These are phyloP conservation scores for Citrus inodora DNA, from an alignment of 345 rosid genomes.

Conservation along the genomic window DNA sequence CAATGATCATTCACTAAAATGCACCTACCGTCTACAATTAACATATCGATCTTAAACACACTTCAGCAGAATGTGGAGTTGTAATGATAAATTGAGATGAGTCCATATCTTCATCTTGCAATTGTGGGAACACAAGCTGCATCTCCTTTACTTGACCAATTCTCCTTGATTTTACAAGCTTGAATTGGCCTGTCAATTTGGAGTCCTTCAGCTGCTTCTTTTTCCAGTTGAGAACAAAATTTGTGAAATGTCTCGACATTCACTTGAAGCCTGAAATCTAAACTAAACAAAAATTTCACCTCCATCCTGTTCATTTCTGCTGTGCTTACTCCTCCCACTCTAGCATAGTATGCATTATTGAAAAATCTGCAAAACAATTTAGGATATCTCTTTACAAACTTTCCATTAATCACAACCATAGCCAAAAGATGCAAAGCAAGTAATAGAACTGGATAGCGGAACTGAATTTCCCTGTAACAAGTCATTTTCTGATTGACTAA, in stretches of 20 bases:
- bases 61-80: conserved; percentile 7
- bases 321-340: conserved; percentile 88
- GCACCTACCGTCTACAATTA: conserved; percentile 2
- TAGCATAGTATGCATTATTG: conserved; percentile 88
- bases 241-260: conserved; percentile 51
- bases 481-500: not conserved
- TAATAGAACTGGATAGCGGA: not conserved
- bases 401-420: not conserved
- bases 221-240: conserved; percentile 63
- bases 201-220: conserved; percentile 41
- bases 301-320: conserved; percentile 79
- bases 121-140: conserved; percentile 46
- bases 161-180: conserved; percentile 51
- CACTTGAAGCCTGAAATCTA: conserved; percentile 86
- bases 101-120: conserved; percentile 35
- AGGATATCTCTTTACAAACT: not conserved
- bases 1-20: conserved; percentile 9
- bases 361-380: conserved; percentile 54
- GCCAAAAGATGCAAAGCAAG: not conserved
- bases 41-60: conserved; percentile 11
- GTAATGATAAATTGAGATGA: conserved; percentile 15
- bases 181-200: conserved; percentile 48
- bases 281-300: conserved; percentile 67
- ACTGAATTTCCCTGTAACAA: not conserved
- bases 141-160: conserved; percentile 56